Evolutionary conservation across 768 basidiomycete species (phyloP).

Genomic region (Suillus alpinus): DNA sequence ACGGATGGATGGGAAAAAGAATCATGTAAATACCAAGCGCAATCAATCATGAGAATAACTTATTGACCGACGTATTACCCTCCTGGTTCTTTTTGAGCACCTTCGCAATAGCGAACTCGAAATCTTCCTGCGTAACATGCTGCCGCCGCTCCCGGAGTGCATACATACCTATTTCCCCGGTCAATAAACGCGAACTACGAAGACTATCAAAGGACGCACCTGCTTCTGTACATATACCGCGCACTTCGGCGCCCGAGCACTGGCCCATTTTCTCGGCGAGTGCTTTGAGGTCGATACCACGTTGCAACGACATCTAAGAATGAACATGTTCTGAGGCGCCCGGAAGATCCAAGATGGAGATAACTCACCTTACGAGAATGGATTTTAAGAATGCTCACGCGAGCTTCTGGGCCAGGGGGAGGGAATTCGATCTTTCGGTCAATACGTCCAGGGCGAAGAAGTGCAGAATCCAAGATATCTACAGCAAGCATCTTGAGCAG

Average conservation of each 20-base stretch:
- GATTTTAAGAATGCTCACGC: conserved; percentile 95
- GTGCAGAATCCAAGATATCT: conserved; percentile 94
- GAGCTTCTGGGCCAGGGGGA: conserved; percentile 94
- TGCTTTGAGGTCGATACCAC: conserved; percentile 94
- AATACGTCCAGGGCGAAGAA: conserved; percentile 92
- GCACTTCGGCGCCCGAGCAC: conserved; percentile 95
- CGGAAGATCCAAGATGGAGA: background rate
- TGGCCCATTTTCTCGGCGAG: conserved; percentile 99
- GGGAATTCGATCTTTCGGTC: conserved; percentile 99
- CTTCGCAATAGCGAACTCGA: conserved; percentile 98
- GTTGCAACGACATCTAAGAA: conserved; percentile 89
- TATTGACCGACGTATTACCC: conserved; percentile 90
- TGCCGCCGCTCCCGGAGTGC: conserved; percentile 92
- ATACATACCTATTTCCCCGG: conserved; percentile 73
- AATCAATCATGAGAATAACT: conserved; percentile 74
- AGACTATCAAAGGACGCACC: conserved; percentile 42
- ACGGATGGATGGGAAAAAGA: background rate
- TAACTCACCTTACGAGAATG: conserved; percentile 83
- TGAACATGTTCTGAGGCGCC: background rate
- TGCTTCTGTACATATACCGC: conserved; percentile 97
- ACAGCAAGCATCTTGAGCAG: background rate
- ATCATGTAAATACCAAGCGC: background rate
- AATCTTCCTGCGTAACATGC: conserved; percentile 98
- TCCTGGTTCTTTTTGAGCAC: conserved; percentile 97
- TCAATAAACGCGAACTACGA: background rate